Conservation (phyloP, 1,284 basidiomycete species). For the Cutaneotrichosporon arboriforme region DNA sequence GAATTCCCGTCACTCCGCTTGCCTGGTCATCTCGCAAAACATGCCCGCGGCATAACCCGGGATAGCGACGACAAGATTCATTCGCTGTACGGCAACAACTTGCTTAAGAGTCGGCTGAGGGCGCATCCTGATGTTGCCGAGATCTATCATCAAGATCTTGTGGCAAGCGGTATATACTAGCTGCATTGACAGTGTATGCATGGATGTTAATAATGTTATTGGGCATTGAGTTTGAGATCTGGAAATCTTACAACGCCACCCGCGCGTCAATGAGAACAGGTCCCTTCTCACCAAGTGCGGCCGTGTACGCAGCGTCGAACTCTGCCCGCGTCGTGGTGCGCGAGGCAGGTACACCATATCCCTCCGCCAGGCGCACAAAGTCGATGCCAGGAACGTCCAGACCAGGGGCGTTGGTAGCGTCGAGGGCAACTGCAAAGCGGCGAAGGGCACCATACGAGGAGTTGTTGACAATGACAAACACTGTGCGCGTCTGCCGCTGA, state of each 20-base stretch:
- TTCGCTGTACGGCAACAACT: constrained; percentile 14
- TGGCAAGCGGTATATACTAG: constrained; percentile 2
- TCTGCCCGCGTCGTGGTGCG: neutral
- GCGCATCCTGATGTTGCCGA: constrained; percentile 18
- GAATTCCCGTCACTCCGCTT: constrained; percentile 8
- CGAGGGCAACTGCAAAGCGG: constrained; percentile 4
- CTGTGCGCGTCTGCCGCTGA: constrained; percentile 1
- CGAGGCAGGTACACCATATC: constrained; percentile 11
- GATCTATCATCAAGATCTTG: constrained; percentile 7
- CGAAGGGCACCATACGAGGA: constrained; percentile 11
- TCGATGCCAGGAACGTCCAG: constrained; percentile 16
- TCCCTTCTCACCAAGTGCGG: constrained; percentile 1
- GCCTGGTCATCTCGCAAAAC: neutral
- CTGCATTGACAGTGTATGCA: neutral
- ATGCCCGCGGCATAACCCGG: neutral
- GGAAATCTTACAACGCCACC: neutral
- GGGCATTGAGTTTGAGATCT: no score
- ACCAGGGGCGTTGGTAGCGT: constrained; percentile 1
- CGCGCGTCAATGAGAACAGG: constrained; percentile 13
- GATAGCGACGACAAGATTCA: constrained; percentile 10
- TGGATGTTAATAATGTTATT: no score
- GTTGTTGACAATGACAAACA: constrained; percentile 17
- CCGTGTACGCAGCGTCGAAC: constrained; percentile 8
- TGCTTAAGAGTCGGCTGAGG: constrained; percentile 16
- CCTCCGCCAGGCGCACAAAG: constrained; percentile 9